Conservation (phyloP, 2,329 filamentous ascomycete species). For the Neonectria punicea region DNA sequence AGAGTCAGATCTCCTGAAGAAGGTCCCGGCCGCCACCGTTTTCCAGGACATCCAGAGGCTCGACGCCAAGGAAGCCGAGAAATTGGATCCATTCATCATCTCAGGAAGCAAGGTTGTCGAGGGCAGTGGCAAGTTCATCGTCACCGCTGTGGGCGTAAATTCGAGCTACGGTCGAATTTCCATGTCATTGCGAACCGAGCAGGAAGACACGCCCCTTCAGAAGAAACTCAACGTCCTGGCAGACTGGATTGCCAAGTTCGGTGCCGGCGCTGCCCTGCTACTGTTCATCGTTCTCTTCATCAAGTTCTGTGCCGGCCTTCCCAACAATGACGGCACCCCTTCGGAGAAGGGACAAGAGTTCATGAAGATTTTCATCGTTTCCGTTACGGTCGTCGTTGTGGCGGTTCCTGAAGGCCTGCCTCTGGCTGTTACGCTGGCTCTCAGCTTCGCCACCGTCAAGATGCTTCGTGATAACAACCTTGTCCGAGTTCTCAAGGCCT, state of each 20-base stretch:
- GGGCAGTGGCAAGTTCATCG: slow-evolving; percentile 64
- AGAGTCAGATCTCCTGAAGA: slow-evolving; percentile 78
- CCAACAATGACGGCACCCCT: slow-evolving; percentile 57
- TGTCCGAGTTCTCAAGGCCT: slow-evolving; percentile 73
- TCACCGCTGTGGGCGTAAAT: slow-evolving; percentile 66
- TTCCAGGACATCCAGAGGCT: slow-evolving; percentile 62
- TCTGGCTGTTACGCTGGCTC: slow-evolving; percentile 73
- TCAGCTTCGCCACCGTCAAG: slow-evolving; percentile 75
- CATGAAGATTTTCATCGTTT: slow-evolving; percentile 72
- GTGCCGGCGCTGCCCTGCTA: slow-evolving; percentile 74
- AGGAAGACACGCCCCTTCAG: slow-evolving; percentile 65
- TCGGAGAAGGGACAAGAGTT: slow-evolving; percentile 68
- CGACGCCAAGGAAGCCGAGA: slow-evolving; percentile 52
- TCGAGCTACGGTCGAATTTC: slow-evolving; percentile 65
- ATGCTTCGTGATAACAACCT: slow-evolving; percentile 78
- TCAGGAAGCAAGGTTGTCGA: slow-evolving; percentile 66
- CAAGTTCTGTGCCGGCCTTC: slow-evolving; percentile 75
- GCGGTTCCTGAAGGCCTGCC: slow-evolving; percentile 75
- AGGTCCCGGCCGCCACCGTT: slow-evolving; percentile 68
- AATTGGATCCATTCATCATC: slow-evolving; percentile 74
- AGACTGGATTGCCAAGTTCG: slow-evolving; percentile 52
- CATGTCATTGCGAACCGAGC: slow-evolving; percentile 63
- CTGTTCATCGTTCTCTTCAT: slow-evolving; percentile 83
- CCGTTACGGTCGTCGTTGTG: slow-evolving; percentile 74
- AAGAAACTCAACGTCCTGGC: slow-evolving; percentile 58